Evolutionary conservation across 2,329 filamentous ascomycete species (phyloP).

Genomic region (Clarireedia monteithiana): DNA sequence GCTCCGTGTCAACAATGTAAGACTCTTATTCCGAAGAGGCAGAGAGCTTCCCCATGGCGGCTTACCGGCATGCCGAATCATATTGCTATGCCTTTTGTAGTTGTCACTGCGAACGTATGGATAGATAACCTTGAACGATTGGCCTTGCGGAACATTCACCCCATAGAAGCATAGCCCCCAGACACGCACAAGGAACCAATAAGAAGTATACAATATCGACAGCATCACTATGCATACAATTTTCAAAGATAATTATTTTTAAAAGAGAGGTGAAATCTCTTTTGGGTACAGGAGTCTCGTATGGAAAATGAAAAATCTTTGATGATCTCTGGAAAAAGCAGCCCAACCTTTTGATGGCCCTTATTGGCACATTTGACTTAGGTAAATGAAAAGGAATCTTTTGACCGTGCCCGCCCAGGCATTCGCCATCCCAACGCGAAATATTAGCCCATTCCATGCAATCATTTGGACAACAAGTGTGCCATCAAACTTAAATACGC

Average conservation of each 20-base stretch:
- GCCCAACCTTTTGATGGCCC: conserved; percentile 27
- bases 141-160: no score
- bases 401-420: conserved; percentile 27
- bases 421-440: conserved; percentile 23
- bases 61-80: no score
- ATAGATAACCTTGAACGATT: no score
- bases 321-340: conserved; percentile 25
- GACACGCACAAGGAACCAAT: neutral
- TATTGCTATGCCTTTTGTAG: no score
- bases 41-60: no score
- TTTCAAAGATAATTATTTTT: conserved; percentile 5
- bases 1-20: neutral
- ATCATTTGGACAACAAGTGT: conserved; percentile 25
- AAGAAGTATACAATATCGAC: neutral
- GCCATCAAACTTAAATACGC: conserved; percentile 28
- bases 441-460: conserved; percentile 30
- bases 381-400: conserved; percentile 27
- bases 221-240: neutral
- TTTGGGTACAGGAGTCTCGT: neutral
- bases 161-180: no score
- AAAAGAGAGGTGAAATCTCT: neutral
- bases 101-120: no score
- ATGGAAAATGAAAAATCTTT: conserved; percentile 27
- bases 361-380: conserved; percentile 21
- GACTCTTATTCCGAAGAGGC: no score